These are phyloP conservation scores for Penicillium rolfsii DNA, from an alignment of 2,329 filamentous ascomycete genomes.

Conservation along the genomic window DNA sequence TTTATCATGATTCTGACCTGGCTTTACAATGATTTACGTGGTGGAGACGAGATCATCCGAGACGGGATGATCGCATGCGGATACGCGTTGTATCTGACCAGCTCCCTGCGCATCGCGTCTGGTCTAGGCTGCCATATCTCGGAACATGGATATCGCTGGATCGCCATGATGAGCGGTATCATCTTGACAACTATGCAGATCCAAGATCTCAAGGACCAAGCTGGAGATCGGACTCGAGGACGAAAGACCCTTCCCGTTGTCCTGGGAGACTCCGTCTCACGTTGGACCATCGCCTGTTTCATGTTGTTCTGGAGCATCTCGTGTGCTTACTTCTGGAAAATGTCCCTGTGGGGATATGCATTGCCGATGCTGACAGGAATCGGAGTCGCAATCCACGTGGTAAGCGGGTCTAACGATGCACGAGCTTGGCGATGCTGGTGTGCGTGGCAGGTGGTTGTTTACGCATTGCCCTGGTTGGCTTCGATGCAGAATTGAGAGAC, in stretches of 20 bases:
- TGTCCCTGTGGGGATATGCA: conserved; percentile 11
- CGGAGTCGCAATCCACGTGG: conserved; percentile 11
- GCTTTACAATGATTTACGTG: conserved; percentile 49
- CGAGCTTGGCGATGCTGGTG: conserved; percentile 11
- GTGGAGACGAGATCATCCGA: conserved; percentile 32
- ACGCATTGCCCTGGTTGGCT: conserved; percentile 24
- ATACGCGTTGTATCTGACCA: conserved; percentile 25
- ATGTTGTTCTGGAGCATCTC: conserved; percentile 29
- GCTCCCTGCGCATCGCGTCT: conserved; percentile 23
- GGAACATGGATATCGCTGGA: conserved; percentile 31
- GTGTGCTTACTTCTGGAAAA: conserved; percentile 18
- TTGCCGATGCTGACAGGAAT: conserved; percentile 6
- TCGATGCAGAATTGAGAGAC: conserved; percentile 31
- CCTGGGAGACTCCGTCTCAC: conserved; percentile 31
- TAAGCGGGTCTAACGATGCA: conserved; percentile 8
- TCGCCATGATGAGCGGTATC: conserved; percentile 33
- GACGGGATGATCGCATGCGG: conserved; percentile 34
- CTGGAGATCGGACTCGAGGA: conserved; percentile 34
- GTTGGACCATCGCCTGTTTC: conserved; percentile 28
- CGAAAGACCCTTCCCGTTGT: conserved; percentile 35
- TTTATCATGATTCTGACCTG: conserved; percentile 41
- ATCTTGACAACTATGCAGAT: conserved; percentile 45
- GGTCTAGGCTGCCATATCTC: conserved; percentile 7
- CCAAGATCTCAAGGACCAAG: conserved; percentile 45
- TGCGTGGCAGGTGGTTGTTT: conserved; percentile 12